A percentile compares a stretch with the other conserved stretches of the same genome.
These are phyloP conservation scores for Myxozyma mucilagina DNA, from an alignment of 805 yeast species.

Conservation along the genomic window DNA sequence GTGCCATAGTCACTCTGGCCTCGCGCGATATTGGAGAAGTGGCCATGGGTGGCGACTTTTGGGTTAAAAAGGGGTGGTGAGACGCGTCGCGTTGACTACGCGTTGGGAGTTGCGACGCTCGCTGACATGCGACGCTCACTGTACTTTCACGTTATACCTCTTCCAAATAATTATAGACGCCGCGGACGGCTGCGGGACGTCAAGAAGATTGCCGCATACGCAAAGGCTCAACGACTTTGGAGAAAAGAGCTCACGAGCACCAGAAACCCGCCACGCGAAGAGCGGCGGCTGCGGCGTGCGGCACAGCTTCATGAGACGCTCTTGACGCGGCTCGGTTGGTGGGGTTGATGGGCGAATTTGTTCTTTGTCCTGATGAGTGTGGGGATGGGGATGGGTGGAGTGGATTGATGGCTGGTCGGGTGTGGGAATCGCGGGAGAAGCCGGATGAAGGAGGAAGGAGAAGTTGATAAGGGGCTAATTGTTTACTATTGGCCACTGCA, in stretches of 20 bases:
- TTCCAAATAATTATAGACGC: too few relatives aligned
- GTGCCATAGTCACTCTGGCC: background rate
- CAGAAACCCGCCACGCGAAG: background rate
- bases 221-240: conserved; percentile 1
- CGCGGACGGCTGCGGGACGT: background rate
- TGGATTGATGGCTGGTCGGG: too few relatives aligned
- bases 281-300: conserved; percentile 19
- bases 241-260: background rate
- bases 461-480: too few relatives aligned
- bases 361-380: background rate
- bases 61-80: too few relatives aligned
- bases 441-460: too few relatives aligned
- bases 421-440: background rate
- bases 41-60: background rate
- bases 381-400: background rate
- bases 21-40: background rate
- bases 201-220: background rate
- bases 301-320: background rate
- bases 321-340: background rate
- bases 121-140: background rate
- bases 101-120: too few relatives aligned
- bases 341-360: background rate
- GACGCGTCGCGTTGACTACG: too few relatives aligned
- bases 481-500: too few relatives aligned
- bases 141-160: too few relatives aligned